Base-by-base conservation (phyloP, 78 protist species). In the Bigelowiella natans region DNA sequence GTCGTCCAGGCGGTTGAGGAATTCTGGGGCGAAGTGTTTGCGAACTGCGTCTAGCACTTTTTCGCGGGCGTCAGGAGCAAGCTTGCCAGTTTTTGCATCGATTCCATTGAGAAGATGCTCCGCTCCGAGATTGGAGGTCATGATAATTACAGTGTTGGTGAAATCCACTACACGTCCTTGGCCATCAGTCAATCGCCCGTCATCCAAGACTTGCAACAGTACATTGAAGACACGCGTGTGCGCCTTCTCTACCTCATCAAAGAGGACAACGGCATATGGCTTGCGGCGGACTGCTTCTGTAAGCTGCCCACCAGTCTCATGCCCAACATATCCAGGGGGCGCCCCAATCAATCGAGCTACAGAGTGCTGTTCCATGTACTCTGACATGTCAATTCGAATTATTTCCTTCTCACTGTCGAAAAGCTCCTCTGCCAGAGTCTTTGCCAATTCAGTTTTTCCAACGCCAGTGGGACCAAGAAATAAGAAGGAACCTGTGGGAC, bases 241-340 rank as follows among this genome's bases (percentile, higher is more conserved):
- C 0, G 97, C 97, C 95, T 97, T 97, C 88, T 97, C 99, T 0
- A 97, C 93, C 92, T 98, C 99, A 82, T 98, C 99, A 37, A 98
- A 95, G n/a, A 98, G 93, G 7, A 98, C 97, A 7, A 97, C 99
- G 28, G 92, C 11, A 94, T 98, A 97, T 31, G 99, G 99, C 7
- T 96, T 91, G 40, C 98, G 90, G 29, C 99, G 94, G 2, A 98
- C 98, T 2, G 98, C 97, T 90, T 98, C 99, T 1, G 99, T 97
- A 88, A 98, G 95, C 93, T 96, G 98, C 7, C 99, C 99, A 36
- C 99, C 99, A 86, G 96, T 96, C 38, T 97, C 99, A 92, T 95
- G 94, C 34, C 98, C 99, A 2, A 98, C 98, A 87, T 98, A 98
- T 7, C 99, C 99, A 2, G 99, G 99, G 1, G 99, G 99, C 29